Evolutionary conservation across 768 basidiomycete species (phyloP), one percentile per base, ranked within the genome.

Genomic region (Melanogaster broomeanus): DNA sequence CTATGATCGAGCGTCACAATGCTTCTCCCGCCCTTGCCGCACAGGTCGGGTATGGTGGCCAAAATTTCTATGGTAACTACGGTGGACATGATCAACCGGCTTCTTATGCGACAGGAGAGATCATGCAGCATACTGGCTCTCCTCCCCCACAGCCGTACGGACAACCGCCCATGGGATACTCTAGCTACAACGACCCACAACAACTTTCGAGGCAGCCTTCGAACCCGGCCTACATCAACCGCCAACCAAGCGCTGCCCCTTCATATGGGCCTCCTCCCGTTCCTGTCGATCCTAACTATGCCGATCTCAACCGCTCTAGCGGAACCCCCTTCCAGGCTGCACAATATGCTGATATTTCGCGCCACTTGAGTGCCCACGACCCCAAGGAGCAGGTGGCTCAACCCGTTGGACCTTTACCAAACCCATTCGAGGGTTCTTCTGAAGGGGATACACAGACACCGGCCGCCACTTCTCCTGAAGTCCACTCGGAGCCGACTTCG

Each of bases 241-340:
- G 51, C 22, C 52, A 62, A 18, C 59, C 62, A 18, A 55, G 55
- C 7, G 37, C 61, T 25, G 47, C 50, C 12, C 51, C 45, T 12
- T 50, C 57, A 48, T 65, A 59, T 43, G 24, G 34, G 15, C 34
- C 55, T 45, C 45, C 55, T 1, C 2, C 44, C 1, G 24, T 53
- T 13, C 51, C 59, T 13, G 60, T 70, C 18, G 63, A 68, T 4
- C 49, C 51, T 16, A 48, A 60, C 53, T 88, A 90, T 49, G 74
- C 83, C 33, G 84, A 90, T 58, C 73, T 90, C 37, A 73, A 69
- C 61, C 77, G 88, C 39, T 82, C 83, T 16, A 88, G 87, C 59
- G 80, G 88, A 3, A 83, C 87, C 3, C 87, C 88, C 0, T 87
- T 77, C 76, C 88, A 90, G 61, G 88, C 85, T 35, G 77, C 75